phyloP scores from a whole-genome alignment of 257 asterid genomes.

The Salvia miltiorrhiza region DNA sequence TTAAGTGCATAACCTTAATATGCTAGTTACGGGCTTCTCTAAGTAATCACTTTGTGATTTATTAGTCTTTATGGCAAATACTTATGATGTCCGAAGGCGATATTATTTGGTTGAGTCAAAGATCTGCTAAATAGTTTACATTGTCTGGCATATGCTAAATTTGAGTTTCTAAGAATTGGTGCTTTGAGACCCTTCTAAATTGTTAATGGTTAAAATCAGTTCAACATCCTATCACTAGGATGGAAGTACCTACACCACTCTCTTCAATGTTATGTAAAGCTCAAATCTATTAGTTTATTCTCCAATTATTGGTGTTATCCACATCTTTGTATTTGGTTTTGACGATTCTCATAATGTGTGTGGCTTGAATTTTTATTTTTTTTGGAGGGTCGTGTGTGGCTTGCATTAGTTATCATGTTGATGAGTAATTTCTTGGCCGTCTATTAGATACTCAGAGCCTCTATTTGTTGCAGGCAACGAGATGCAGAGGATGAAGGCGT shows the following conservation, averaged over 20 bases:
- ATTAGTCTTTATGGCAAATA: neutral
- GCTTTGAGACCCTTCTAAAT: neutral
- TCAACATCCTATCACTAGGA: neutral
- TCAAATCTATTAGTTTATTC: neutral
- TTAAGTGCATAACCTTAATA: neutral
- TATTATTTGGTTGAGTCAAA: neutral
- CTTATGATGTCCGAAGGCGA: neutral
- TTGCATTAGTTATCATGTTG: neutral
- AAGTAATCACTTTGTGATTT: neutral
- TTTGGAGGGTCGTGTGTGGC: no score
- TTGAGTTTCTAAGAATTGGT: neutral
- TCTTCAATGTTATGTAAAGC: neutral
- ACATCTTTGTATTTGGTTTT: neutral
- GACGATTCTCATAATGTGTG: neutral
- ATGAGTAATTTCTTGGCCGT: neutral
- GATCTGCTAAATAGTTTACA: neutral
- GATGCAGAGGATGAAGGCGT: constrained; percentile 57
- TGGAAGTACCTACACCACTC: neutral
- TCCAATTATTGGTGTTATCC: neutral
- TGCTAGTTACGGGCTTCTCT: neutral
- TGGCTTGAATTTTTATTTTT: no score
- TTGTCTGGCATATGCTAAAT: neutral
- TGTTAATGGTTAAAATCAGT: neutral
- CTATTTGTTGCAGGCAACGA: constrained; percentile 59
- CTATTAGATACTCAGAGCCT: neutral